A percentile compares a stretch with the other conserved stretches of the same genome.
phyloP scores from a whole-genome alignment of 1,284 basidiomycete species.

The Trametes pubescens region DNA sequence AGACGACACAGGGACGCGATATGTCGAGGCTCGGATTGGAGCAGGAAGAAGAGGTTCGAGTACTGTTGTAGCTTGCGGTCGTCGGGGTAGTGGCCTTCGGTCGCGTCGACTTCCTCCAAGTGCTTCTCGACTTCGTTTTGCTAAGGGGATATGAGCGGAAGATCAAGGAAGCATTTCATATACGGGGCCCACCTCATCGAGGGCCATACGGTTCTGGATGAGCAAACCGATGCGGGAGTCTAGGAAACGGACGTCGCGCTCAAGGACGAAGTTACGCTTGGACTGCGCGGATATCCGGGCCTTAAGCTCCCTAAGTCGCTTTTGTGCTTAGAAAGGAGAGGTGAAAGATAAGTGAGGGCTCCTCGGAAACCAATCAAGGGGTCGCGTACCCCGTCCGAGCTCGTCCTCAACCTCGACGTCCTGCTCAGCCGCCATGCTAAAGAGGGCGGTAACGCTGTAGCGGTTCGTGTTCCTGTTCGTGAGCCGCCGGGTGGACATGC shows the following conservation, averaged over 20 bases:
- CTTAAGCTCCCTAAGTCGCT: slow-evolving; percentile 94
- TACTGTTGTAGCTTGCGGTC: slow-evolving; percentile 95
- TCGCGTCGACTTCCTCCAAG: slow-evolving; percentile 93
- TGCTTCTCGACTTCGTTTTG: slow-evolving; percentile 95
- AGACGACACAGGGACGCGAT: slow-evolving; percentile 97
- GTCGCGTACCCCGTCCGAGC: slow-evolving; percentile 85
- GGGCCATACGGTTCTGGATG: slow-evolving; percentile 98
- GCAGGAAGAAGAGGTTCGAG: slow-evolving; percentile 97
- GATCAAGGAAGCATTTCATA: slow-evolving; percentile 14
- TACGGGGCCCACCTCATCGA: slow-evolving; percentile 79
- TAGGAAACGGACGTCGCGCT: slow-evolving; percentile 97
- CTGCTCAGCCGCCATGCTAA: slow-evolving; percentile 98
- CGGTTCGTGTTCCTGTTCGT: slow-evolving; percentile 95
- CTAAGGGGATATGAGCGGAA: slow-evolving; percentile 46
- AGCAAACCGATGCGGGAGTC: slow-evolving; percentile 97
- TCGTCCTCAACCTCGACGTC: slow-evolving; percentile 99
- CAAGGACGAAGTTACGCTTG: slow-evolving; percentile 99
- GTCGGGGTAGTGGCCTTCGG: slow-evolving; percentile 90
- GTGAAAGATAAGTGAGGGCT: slow-evolving; percentile 4
- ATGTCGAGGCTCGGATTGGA: slow-evolving; percentile 97
- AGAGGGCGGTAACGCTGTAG: slow-evolving; percentile 95
- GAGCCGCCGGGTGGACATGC: slow-evolving; percentile 73
- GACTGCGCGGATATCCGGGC: slow-evolving; percentile 97
- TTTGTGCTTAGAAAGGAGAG: slow-evolving; percentile 71
- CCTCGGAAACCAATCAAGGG: slow-evolving; percentile 3